Conservation (phyloP, 805 yeast species). For the Middelhovenomyces tepae region DNA sequence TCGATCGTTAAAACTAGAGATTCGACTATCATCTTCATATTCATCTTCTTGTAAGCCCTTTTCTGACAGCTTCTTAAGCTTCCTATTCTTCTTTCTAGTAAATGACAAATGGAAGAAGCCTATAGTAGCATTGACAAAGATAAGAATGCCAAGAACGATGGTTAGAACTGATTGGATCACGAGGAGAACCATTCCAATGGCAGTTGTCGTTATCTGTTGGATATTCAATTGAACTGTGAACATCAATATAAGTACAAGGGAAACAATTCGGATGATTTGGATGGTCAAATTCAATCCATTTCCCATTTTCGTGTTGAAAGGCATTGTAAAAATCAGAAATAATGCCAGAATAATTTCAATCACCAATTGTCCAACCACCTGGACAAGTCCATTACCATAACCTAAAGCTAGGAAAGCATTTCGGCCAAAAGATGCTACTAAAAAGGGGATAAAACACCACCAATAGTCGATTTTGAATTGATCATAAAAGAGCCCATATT, state of each 20-base stretch:
- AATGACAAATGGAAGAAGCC: slow-evolving; percentile 1
- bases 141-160: slow-evolving; percentile 19
- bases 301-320: slow-evolving; percentile 25
- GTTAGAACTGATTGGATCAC: slow-evolving; percentile 25
- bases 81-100: neutral
- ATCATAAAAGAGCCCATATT: slow-evolving; percentile 28
- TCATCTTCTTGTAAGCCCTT: too few species aligned
- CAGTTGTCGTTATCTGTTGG: slow-evolving; percentile 20
- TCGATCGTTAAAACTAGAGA: too few species aligned
- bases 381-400: slow-evolving; percentile 26
- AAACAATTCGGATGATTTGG: slow-evolving; percentile 21
- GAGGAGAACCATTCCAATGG: slow-evolving; percentile 25
- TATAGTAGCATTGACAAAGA: slow-evolving; percentile 11
- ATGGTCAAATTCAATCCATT: slow-evolving; percentile 24
- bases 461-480: slow-evolving; percentile 25
- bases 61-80: neutral
- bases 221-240: slow-evolving; percentile 25
- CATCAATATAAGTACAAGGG: slow-evolving; percentile 22
- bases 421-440: slow-evolving; percentile 21
- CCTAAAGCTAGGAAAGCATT: slow-evolving; percentile 28
- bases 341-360: slow-evolving; percentile 20
- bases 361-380: slow-evolving; percentile 26
- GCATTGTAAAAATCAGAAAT: slow-evolving; percentile 17
- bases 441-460: slow-evolving; percentile 26
- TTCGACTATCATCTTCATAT: too few species aligned